phyloP scores from a whole-genome alignment of 306 rosid species.

The Vicia villosa region DNA sequence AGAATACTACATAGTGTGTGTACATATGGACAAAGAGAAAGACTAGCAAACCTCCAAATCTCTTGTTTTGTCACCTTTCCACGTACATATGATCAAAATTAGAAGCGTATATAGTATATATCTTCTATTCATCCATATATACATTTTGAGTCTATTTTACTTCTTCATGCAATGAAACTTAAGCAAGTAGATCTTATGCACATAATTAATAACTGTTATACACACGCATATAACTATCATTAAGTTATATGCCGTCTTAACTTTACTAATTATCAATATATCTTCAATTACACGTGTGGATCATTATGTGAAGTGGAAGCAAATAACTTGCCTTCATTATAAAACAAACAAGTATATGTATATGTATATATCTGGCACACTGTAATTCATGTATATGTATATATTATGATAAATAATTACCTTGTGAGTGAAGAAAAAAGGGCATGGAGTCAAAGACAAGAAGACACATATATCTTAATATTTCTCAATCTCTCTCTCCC shows the following conservation, averaged over 20 bases:
- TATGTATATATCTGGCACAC: neutral
- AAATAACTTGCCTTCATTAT: slow-evolving; percentile 67
- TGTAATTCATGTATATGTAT: too few species aligned
- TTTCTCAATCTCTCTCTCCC: slow-evolving; percentile 24
- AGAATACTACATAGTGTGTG: too few species aligned
- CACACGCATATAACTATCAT: neutral
- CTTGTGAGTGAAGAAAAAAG: slow-evolving; percentile 74
- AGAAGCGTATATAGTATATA: neutral
- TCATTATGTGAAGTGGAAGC: slow-evolving; percentile 89
- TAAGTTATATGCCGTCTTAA: slow-evolving; percentile 21
- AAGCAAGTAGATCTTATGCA: slow-evolving; percentile 48
- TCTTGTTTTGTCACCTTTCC: slow-evolving; percentile 44
- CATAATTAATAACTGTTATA: slow-evolving; percentile 12
- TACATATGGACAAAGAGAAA: neutral
- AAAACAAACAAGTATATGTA: slow-evolving; percentile 48
- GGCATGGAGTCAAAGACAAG: slow-evolving; percentile 92
- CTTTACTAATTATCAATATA: slow-evolving; percentile 32
- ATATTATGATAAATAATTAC: slow-evolving; percentile 44
- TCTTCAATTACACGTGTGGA: slow-evolving; percentile 72
- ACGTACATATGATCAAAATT: slow-evolving; percentile 23
- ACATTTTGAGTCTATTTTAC: slow-evolving; percentile 36
- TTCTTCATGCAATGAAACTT: slow-evolving; percentile 24
- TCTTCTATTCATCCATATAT: neutral
- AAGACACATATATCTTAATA: slow-evolving; percentile 45
- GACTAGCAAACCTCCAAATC: slow-evolving; percentile 43